Conservation (phyloP, 1,284 basidiomycete genomes). For the Boletus austroedulis region DNA sequence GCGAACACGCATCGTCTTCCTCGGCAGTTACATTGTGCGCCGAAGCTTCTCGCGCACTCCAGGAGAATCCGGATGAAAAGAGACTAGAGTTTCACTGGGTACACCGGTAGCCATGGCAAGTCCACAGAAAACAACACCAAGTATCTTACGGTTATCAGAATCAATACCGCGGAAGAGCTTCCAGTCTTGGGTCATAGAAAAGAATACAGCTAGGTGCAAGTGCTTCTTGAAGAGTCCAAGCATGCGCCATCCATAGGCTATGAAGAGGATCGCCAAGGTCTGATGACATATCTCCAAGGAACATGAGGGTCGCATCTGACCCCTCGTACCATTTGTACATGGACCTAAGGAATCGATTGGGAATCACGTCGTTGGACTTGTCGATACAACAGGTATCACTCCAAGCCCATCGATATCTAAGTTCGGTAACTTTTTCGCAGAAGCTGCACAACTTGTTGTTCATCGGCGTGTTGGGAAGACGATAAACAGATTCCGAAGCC, state of each 20-base stretch:
- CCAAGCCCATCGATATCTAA: background rate
- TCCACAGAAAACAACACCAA: conserved; percentile 1
- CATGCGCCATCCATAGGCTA: conserved; percentile 1
- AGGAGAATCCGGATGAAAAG: conserved; percentile 3
- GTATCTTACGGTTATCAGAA: conserved; percentile 5
- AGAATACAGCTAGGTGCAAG: conserved; percentile 5
- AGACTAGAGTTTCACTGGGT: background rate
- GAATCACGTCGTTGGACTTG: background rate
- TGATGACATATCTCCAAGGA: background rate
- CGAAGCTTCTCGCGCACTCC: conserved; percentile 2
- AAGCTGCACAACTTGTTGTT: conserved; percentile 6
- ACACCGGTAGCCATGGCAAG: background rate
- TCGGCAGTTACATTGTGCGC: background rate
- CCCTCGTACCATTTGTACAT: conserved; percentile 11
- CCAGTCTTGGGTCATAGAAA: conserved; percentile 11
- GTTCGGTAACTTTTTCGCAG: background rate
- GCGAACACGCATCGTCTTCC: conserved; percentile 5
- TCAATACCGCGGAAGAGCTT: background rate
- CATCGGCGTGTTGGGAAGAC: background rate
- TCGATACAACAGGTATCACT: background rate
- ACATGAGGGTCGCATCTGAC: background rate
- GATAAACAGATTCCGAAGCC: background rate
- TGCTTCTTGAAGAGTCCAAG: conserved; percentile 4
- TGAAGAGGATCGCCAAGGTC: background rate
- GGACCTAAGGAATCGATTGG: background rate